Evolutionary conservation across 768 basidiomycete genomes (phyloP).

Genomic region (Floccularia luteovirens): DNA sequence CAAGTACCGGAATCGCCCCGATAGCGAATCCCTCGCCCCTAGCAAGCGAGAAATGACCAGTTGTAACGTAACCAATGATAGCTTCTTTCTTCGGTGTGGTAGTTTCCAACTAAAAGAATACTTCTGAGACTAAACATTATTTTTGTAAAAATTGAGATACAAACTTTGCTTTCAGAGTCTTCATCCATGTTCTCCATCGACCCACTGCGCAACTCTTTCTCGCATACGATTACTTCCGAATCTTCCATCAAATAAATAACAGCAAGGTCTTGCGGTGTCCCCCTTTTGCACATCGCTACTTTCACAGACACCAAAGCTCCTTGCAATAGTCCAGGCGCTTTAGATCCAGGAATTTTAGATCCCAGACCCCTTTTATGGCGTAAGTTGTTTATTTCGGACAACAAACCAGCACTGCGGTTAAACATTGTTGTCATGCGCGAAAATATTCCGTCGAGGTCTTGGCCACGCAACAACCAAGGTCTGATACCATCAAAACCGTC

Average conservation of each 20-base stretch:
- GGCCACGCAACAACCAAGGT: constrained; percentile 70
- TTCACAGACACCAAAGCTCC: constrained; percentile 64
- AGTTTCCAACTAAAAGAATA: constrained; percentile 33
- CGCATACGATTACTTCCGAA: constrained; percentile 42
- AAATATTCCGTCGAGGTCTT: constrained; percentile 38
- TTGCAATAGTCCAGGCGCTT: constrained; percentile 39
- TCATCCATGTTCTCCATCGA: neutral
- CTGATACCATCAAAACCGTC: constrained; percentile 12
- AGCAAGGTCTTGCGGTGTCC: constrained; percentile 70
- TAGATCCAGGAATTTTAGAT: constrained; percentile 22
- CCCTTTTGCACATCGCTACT: constrained; percentile 54
- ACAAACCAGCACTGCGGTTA: constrained; percentile 34
- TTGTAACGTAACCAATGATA: constrained; percentile 79
- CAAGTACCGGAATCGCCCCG: constrained; percentile 57
- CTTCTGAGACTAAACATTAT: neutral
- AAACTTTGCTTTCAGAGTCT: neutral
- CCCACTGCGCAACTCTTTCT: constrained; percentile 10
- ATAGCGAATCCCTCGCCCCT: constrained; percentile 75
- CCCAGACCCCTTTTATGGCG: constrained; percentile 47
- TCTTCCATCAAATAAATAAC: constrained; percentile 60
- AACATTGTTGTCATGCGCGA: constrained; percentile 27
- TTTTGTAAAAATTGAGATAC: neutral
- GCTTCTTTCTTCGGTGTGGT: constrained; percentile 28
- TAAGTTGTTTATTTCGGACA: constrained; percentile 48
- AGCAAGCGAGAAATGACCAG: constrained; percentile 76